Conservation (phyloP, 805 yeast genomes). For the Zygosaccharomyces gambellarensis region DNA sequence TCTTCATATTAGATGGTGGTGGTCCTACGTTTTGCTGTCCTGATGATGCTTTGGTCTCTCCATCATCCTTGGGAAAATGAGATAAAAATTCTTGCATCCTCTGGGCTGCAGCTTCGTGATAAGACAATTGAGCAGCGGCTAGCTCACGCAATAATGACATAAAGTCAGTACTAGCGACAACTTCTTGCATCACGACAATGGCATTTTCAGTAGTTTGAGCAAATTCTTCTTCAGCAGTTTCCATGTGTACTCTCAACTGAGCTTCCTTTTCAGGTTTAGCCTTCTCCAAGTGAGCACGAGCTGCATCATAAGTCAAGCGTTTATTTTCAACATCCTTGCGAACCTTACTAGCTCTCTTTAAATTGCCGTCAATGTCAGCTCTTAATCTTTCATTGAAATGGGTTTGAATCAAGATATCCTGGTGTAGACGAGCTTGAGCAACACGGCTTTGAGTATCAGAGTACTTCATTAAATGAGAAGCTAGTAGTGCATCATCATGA, state of each 20-base stretch:
- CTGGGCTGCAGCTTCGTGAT: slow-evolving; percentile 70
- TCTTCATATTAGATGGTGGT: neutral
- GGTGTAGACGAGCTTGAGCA: slow-evolving; percentile 78
- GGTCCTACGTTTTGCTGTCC: neutral
- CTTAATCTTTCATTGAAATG: slow-evolving; percentile 65
- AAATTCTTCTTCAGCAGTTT: slow-evolving; percentile 81
- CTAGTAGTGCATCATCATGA: slow-evolving; percentile 47
- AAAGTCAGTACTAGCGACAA: slow-evolving; percentile 64
- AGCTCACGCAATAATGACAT: slow-evolving; percentile 63
- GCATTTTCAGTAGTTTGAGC: slow-evolving; percentile 89
- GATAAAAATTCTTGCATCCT: slow-evolving; percentile 53
- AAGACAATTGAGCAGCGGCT: slow-evolving; percentile 73
- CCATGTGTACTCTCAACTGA: slow-evolving; percentile 68
- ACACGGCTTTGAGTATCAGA: slow-evolving; percentile 67
- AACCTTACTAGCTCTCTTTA: slow-evolving; percentile 59
- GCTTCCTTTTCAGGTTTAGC: slow-evolving; percentile 66
- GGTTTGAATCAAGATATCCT: slow-evolving; percentile 66
- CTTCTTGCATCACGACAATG: slow-evolving; percentile 74
- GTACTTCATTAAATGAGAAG: slow-evolving; percentile 59
- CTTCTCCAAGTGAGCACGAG: slow-evolving; percentile 50
- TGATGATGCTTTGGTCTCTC: neutral
- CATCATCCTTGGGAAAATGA: neutral
- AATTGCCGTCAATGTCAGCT: slow-evolving; percentile 55
- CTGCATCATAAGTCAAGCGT: slow-evolving; percentile 73
- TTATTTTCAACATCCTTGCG: slow-evolving; percentile 74